Evolutionary conservation across 2,329 filamentous ascomycete species (phyloP).

Genomic region (Pseudogymnoascus sp.): DNA sequence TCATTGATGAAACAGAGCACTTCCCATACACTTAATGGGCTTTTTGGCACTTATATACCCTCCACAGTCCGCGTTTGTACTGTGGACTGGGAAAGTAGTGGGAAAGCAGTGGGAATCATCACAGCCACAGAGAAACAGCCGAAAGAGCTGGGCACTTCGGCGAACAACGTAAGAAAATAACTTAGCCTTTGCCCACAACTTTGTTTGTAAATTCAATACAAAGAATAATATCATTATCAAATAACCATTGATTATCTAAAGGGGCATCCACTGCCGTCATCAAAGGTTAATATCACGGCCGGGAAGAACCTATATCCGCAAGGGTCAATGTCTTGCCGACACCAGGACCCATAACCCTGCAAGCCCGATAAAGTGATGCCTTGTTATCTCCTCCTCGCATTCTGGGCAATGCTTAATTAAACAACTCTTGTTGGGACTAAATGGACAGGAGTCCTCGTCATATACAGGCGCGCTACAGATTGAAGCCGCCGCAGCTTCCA

Average conservation of each 20-base stretch:
- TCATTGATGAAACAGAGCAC: not conserved
- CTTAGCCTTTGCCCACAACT: not conserved
- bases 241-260: not conserved
- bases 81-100: not conserved
- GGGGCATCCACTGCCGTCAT: not conserved
- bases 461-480: constrained; percentile 2
- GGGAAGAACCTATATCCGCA: not conserved
- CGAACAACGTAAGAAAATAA: not conserved
- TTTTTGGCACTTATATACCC: not conserved
- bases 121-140: not conserved
- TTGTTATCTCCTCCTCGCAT: not conserved
- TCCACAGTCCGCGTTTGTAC: not conserved
- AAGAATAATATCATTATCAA: not conserved
- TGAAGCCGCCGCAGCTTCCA: not conserved
- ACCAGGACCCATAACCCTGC: not conserved
- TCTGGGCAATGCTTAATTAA: constrained; percentile 3
- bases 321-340: not conserved
- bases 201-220: not conserved
- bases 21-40: not conserved
- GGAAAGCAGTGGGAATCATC: not conserved
- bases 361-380: not conserved
- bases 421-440: not conserved
- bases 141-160: not conserved
- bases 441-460: not conserved
- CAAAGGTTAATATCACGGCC: not conserved